Evolutionary conservation across 257 asterid genomes (phyloP), one percentile per base, ranked within the genome.

Genomic region (Nicotiana tomentosiformis): DNA sequence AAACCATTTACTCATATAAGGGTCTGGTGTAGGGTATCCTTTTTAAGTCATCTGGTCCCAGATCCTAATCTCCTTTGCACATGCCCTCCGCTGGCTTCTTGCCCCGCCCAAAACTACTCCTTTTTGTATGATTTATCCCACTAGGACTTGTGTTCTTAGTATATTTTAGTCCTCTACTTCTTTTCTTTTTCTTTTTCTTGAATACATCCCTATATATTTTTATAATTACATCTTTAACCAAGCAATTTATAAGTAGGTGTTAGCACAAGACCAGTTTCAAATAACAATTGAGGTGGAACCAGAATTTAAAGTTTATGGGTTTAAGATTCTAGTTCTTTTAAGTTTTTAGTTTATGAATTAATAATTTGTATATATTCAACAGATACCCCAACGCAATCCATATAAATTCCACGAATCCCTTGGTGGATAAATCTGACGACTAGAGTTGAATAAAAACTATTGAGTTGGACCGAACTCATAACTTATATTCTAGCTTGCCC

Each of bases 1-100:
- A 33, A 32, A 69, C 57, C 16, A 74, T 14, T 72, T 43, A 43
- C 4, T 43, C 51, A 43, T 43, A 43, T 43, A 43, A 9, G 51
- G 51, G 51, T 2, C 51, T 43, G 10, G 66, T 49, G 86, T 60
- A 77, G 82, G 84, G 80, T 85, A 84, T 35, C 81, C 82, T 66
- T 82, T 64, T 83, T 65, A 91, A 87, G 81, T 84, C 87, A 87
- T 87, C 81, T 89, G 92, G 92, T 90, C 91, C 93, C 90, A 32
- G 14, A 55, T 23, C 87, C 76, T 86, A 69, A 66, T 82, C 62
- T 82, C 82, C 85, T 84, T 81, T 78, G 92, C 96, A 92, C 93
- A 91, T 89, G 91, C 90, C 66, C 81, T 85, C 80, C 81, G 83
- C 82, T 84, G 87, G 84, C 87, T 74, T 81, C 86, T 70, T 84